Evolutionary conservation across 2,329 filamentous ascomycete genomes (phyloP).

Genomic region (Aspergillus ruber): DNA sequence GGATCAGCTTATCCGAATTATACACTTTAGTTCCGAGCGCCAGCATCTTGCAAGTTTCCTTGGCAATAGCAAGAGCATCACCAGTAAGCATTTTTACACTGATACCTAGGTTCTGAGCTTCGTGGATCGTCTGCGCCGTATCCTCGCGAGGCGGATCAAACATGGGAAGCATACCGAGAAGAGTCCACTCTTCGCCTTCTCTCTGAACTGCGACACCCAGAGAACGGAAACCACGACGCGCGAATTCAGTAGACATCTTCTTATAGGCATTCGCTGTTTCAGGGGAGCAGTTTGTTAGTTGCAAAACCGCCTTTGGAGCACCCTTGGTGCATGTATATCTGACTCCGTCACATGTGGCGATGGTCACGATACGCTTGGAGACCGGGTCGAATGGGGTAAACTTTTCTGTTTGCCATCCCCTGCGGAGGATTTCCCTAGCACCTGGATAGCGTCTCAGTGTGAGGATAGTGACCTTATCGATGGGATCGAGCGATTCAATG

Average conservation of each 20-base stretch:
- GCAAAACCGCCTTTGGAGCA: conserved; percentile 67
- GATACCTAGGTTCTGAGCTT: conserved; percentile 68
- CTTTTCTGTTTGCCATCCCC: conserved; percentile 70
- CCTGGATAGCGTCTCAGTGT: conserved; percentile 69
- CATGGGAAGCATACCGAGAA: conserved; percentile 72
- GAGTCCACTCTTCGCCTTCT: conserved; percentile 65
- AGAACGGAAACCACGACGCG: conserved; percentile 70
- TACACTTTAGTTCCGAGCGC: conserved; percentile 73
- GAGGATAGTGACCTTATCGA: conserved; percentile 72
- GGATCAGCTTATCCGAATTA: conserved; percentile 71
- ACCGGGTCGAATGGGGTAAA: conserved; percentile 68
- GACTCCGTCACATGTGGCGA: conserved; percentile 62
- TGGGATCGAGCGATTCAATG: conserved; percentile 69
- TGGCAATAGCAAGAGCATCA: conserved; percentile 72
- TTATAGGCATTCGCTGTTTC: conserved; percentile 61
- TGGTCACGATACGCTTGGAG: conserved; percentile 69
- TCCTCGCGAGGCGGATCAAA: conserved; percentile 75
- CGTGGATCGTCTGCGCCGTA: conserved; percentile 69
- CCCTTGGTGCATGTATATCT: conserved; percentile 70
- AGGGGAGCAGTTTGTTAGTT: conserved; percentile 60
- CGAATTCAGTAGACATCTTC: conserved; percentile 67
- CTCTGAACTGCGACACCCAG: conserved; percentile 73
- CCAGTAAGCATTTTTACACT: conserved; percentile 77
- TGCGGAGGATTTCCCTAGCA: conserved; percentile 65
- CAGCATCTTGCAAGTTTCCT: conserved; percentile 77